These are phyloP conservation scores for Exophiala viscosa DNA, from an alignment of 2,329 filamentous ascomycete species.

Conservation along the genomic window DNA sequence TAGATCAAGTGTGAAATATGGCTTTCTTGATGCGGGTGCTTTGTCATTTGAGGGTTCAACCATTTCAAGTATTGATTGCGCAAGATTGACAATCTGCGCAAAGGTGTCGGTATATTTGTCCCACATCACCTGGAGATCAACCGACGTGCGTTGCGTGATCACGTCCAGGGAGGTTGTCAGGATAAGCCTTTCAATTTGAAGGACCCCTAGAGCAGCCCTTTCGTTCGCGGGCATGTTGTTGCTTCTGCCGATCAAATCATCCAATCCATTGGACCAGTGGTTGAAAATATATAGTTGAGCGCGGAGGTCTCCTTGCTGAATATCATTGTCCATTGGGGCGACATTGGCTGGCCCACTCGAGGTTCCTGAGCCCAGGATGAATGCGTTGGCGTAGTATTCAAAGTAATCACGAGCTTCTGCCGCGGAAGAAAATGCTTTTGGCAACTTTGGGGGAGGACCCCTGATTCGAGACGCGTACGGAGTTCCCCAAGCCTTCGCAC, in stretches of 20 bases:
- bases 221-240: not conserved
- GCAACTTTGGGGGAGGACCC: not conserved
- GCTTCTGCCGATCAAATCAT: not conserved
- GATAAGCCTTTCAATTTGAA: no score
- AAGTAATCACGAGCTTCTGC: not conserved
- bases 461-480: no score
- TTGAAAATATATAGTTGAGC: no score
- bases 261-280: no score
- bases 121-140: slow-evolving; percentile 15
- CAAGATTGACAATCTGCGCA: slow-evolving; percentile 22
- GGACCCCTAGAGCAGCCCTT: no score
- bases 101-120: slow-evolving; percentile 24
- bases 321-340: no score
- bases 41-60: slow-evolving; percentile 3
- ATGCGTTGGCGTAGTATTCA: not conserved
- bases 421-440: not conserved
- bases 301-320: no score
- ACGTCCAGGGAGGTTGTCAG: no score
- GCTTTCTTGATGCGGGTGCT: not conserved
- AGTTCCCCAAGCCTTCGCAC: no score
- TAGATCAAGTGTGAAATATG: slow-evolving; percentile 27
- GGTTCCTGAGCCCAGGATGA: not conserved
- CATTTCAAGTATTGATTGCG: slow-evolving; percentile 20
- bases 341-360: no score
- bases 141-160: not conserved